Evolutionary conservation across 2,329 filamentous ascomycete genomes (phyloP), one percentile per base, ranked within the genome.

Genomic region (Pseudonectria buxi): DNA sequence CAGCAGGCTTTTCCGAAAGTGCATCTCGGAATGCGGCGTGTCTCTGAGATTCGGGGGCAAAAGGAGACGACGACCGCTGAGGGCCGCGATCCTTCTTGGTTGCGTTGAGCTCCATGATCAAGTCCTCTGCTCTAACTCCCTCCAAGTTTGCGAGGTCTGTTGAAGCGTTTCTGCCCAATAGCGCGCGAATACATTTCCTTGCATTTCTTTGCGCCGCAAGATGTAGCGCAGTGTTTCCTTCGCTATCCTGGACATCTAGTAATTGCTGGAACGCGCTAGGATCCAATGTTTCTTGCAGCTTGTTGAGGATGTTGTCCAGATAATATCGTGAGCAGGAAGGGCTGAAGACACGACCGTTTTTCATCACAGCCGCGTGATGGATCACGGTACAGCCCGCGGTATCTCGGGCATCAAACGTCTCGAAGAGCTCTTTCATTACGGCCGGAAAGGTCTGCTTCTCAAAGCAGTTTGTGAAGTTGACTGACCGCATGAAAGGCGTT

Each of bases 381-480:
- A 98, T 90, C 33, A 95, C 86, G 0, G 88, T 95, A 41, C 83
- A 84, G 10, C 86, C 84, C 33, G 81, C 81, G 59, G 78, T 80
- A 56, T 98, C 92, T 14, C 83, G 75, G 40, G 78, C 78, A 35
- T 83, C 81, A 26, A 95, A 79, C 1, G 90, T 95, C 26, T 82
- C 77, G 33, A 89, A 79, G 4, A 98, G 74, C 44, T 95, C 78
- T 46, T 84, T 83, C 50, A 95, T 78, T 37, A 98, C 80, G 14
- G 75, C 74, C 0, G 87, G 84, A 64, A 96, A 95, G 1, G 86
- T 89, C 47, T 87, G 78, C 64, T 92, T 94, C 59, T 96, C 92
- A 59, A 82, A 92, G 58, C 92, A 95, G 61, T 98, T 98, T 30
- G 90, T 96, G 61, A 96, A 98, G 56, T 94, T 78, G 37, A 96